Conservation (phyloP, 352 stramenopile species). For the Globisporangium heterothallicum region DNA sequence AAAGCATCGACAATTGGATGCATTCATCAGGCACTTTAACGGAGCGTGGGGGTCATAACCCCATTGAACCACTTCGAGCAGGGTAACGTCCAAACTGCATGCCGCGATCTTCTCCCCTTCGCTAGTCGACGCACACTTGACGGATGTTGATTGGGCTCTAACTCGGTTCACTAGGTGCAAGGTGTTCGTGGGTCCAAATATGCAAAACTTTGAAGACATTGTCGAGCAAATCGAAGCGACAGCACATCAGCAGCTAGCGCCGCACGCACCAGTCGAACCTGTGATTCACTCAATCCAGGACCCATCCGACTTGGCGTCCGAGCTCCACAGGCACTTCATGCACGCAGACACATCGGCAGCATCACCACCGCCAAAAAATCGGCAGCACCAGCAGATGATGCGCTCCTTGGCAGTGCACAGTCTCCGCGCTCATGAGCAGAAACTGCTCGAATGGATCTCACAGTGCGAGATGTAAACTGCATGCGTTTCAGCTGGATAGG, state of each 20-base stretch:
- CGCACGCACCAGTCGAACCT: neutral
- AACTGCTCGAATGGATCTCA: conserved; percentile 33
- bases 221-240: conserved; percentile 22
- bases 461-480: neutral
- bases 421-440: conserved; percentile 28
- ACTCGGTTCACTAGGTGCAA: conserved; percentile 28
- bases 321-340: conserved; percentile 19
- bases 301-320: conserved; percentile 15
- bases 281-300: conserved; percentile 9
- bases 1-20: too few relatives aligned
- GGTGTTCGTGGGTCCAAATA: conserved; percentile 59
- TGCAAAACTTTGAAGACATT: conserved; percentile 68
- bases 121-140: neutral
- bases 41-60: conserved; percentile 61
- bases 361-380: neutral
- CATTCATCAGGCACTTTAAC: conserved; percentile 38
- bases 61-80: conserved; percentile 62
- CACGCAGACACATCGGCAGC: neutral
- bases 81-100: conserved; percentile 31
- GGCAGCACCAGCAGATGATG: conserved; percentile 11
- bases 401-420: conserved; percentile 23
- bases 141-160: too few relatives aligned
- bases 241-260: conserved; percentile 2
- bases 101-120: neutral
- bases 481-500: neutral